Percentiles rank a stretch among this genome's conserved stretches.
Conservation (phyloP, 2,329 filamentous ascomycete genomes). For the Neobulgaria alba region DNA sequence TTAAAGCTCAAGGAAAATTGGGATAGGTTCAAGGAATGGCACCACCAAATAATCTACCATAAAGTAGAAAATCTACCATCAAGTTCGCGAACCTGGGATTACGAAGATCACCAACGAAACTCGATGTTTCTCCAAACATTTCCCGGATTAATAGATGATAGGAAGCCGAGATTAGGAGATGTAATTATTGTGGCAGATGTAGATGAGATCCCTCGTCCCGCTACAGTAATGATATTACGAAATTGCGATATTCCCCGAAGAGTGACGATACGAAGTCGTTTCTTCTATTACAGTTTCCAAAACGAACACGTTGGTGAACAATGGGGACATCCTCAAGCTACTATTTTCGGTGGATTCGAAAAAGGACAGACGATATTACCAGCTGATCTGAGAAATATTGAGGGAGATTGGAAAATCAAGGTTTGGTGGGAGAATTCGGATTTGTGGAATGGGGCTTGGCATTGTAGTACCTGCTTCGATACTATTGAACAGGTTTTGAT, state of each 20-base stretch:
- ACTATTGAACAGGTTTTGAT: constrained; percentile 34
- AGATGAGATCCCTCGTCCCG: constrained; percentile 36
- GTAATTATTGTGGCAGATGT: constrained; percentile 38
- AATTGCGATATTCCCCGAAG: constrained; percentile 31
- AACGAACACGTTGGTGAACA: constrained; percentile 29
- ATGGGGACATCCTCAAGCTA: constrained; percentile 39
- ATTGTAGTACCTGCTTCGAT: constrained; percentile 38
- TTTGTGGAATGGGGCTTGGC: constrained; percentile 37
- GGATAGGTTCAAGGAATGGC: constrained; percentile 42
- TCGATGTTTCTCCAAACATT: constrained; percentile 47
- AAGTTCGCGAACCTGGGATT: constrained; percentile 36
- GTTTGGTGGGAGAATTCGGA: constrained; percentile 27
- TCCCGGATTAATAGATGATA: constrained; percentile 29
- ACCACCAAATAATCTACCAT: constrained; percentile 53
- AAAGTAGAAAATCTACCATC: constrained; percentile 38
- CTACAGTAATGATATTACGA: constrained; percentile 27
- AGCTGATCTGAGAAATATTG: constrained; percentile 31
- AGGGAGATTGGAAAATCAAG: constrained; percentile 16
- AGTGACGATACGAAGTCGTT: constrained; percentile 29
- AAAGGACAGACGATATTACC: constrained; percentile 33
- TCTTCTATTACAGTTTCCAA: constrained; percentile 35
- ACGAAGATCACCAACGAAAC: constrained; percentile 46
- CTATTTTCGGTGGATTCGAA: constrained; percentile 33
- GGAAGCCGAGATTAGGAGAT: constrained; percentile 30
- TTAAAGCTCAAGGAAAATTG: constrained; percentile 45